phyloP scores from a whole-genome alignment of 2,329 filamentous ascomycete genomes.

The Sarocladium brachiariae region DNA sequence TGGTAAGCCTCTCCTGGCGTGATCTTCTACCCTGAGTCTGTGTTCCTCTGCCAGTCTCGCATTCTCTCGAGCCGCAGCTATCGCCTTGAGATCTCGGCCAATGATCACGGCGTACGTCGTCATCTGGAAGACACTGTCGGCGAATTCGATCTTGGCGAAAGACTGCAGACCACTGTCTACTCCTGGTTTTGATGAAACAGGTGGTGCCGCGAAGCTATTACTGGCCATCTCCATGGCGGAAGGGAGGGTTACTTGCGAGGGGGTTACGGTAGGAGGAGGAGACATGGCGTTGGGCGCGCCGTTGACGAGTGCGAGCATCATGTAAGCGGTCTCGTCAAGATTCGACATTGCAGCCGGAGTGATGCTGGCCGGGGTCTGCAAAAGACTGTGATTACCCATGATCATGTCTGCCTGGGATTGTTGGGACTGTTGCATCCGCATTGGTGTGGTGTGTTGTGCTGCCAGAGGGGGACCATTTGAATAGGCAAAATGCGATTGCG shows the following conservation, averaged over 20 bases:
- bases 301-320: slow-evolving; percentile 38
- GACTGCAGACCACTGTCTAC: slow-evolving; percentile 35
- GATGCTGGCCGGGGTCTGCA: slow-evolving; percentile 17
- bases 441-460: slow-evolving; percentile 2
- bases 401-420: slow-evolving; percentile 5
- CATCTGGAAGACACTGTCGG: slow-evolving; percentile 73
- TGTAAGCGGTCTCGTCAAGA: slow-evolving; percentile 32
- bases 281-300: slow-evolving; percentile 23
- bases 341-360: slow-evolving; percentile 24
- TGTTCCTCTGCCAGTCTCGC: slow-evolving; percentile 41
- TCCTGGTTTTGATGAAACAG: slow-evolving; percentile 2
- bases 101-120: slow-evolving; percentile 67
- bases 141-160: slow-evolving; percentile 59
- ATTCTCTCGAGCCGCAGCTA: slow-evolving; percentile 46
- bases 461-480: background rate
- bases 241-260: slow-evolving; percentile 38
- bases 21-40: slow-evolving; percentile 37
- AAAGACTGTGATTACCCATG: slow-evolving; percentile 10
- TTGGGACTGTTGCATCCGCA: slow-evolving; percentile 7
- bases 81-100: slow-evolving; percentile 59
- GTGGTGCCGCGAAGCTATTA: slow-evolving; percentile 1
- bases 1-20: slow-evolving; percentile 41
- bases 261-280: slow-evolving; percentile 37
- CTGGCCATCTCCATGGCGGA: slow-evolving; percentile 19
- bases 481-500: background rate